These are phyloP conservation scores for Eucalyptus caleyi DNA, from an alignment of 345 rosid genomes.

Conservation along the genomic window DNA sequence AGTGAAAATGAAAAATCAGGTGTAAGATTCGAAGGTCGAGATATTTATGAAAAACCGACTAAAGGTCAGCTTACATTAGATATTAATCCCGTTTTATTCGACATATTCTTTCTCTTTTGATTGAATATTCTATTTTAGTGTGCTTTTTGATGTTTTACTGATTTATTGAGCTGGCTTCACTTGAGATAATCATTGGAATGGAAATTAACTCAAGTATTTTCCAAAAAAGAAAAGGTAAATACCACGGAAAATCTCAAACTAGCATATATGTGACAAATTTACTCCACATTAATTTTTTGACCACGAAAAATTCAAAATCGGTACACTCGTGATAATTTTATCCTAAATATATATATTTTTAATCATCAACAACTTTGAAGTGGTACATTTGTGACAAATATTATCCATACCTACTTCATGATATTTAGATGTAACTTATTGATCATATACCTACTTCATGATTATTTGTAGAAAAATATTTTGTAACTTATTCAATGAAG, in stretches of 20 bases:
- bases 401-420: too few relatives aligned
- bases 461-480: too few relatives aligned
- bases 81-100: neutral
- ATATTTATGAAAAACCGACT: neutral
- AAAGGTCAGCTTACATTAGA: neutral
- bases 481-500: too few relatives aligned
- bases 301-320: rapidly evolving
- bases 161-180: neutral
- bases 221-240: neutral
- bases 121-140: neutral
- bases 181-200: neutral
- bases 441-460: too few relatives aligned
- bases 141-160: neutral
- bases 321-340: too few relatives aligned
- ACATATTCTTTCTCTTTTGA: neutral
- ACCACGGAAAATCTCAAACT: too few relatives aligned
- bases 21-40: neutral
- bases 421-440: too few relatives aligned
- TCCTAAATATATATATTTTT: too few relatives aligned
- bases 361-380: rapidly evolving
- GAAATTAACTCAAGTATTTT: neutral
- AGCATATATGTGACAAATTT: rapidly evolving
- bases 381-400: too few relatives aligned
- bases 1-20: neutral
- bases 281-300: too few relatives aligned